Percentiles rank a stretch among this genome's conserved stretches.
phyloP scores from a whole-genome alignment of 257 asterid species.

The Plantago major region DNA sequence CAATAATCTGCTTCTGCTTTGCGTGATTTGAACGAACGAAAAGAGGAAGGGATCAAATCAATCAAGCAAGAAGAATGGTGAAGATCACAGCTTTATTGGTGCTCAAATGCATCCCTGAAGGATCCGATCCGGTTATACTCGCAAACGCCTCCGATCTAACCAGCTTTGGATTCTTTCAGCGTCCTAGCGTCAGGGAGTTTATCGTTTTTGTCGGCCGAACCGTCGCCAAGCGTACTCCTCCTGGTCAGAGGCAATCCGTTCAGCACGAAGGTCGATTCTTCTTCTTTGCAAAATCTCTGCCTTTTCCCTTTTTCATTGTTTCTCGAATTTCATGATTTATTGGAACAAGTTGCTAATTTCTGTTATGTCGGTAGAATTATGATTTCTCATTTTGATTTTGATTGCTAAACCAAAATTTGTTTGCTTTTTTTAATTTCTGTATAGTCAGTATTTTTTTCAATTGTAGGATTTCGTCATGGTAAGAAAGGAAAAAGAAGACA shows the following conservation, averaged over 20 bases:
- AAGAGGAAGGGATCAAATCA: too few relatives aligned
- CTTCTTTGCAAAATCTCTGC: neutral
- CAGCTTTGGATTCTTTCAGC: constrained; percentile 83
- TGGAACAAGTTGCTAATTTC: too few relatives aligned
- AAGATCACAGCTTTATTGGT: constrained; percentile 94
- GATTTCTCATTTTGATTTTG: neutral
- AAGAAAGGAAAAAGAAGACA: too few relatives aligned
- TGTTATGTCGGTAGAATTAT: neutral
- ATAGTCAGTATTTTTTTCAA: neutral
- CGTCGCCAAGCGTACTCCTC: constrained; percentile 72
- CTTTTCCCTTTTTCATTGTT: neutral
- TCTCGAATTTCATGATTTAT: neutral
- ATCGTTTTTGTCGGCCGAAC: constrained; percentile 79
- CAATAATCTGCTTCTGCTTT: too few relatives aligned
- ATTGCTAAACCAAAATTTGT: too few relatives aligned
- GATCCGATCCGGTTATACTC: constrained; percentile 73
- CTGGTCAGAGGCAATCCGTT: constrained; percentile 82
- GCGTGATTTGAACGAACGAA: too few relatives aligned
- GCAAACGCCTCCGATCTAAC: constrained; percentile 65
- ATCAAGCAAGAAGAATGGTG: constrained; percentile 39
- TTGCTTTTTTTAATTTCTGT: neutral
- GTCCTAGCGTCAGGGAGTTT: constrained; percentile 72
- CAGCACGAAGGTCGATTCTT: constrained; percentile 65
- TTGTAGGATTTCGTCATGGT: neutral
- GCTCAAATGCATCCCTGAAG: constrained; percentile 51